Evolutionary conservation across 2,329 filamentous ascomycete genomes (phyloP).

Genomic region (Cladophialophora yegresii): DNA sequence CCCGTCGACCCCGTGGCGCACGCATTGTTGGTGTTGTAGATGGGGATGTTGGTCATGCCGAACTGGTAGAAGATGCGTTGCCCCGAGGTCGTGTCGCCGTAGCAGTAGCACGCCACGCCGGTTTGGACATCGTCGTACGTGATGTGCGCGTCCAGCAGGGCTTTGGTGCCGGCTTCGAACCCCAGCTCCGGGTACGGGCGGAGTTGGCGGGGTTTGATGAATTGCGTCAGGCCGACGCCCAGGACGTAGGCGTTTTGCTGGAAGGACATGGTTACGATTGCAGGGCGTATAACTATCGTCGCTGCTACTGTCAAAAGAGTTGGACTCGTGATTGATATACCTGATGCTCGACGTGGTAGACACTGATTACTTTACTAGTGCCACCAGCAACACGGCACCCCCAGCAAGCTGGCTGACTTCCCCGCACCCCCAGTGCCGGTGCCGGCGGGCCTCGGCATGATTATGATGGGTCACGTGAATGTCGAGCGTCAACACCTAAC

Average conservation of each 20-base stretch:
- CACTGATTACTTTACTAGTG: neutral
- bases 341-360: neutral
- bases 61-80: constrained; percentile 99
- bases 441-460: neutral
- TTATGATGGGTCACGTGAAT: too few relatives aligned
- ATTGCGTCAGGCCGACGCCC: constrained; percentile 98
- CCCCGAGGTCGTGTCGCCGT: constrained; percentile 90
- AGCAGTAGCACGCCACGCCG: constrained; percentile 94
- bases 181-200: constrained; percentile 41
- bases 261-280: too few relatives aligned
- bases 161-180: constrained; percentile 40
- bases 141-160: constrained; percentile 72
- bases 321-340: neutral
- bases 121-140: constrained; percentile 96
- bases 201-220: constrained; percentile 61
- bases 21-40: constrained; percentile 95
- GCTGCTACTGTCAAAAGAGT: neutral
- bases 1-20: constrained; percentile 92
- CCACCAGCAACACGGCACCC: neutral
- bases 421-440: neutral
- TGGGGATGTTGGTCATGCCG: constrained; percentile 92
- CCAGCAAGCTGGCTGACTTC: neutral
- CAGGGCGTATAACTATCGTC: too few relatives aligned
- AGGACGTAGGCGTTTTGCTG: constrained; percentile 74
- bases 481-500: too few relatives aligned